A percentile compares a stretch with the other conserved stretches of the same genome.
Conservation (phyloP, 1,139 yeast species). For the Blastobotrys raffinosifermentans region DNA sequence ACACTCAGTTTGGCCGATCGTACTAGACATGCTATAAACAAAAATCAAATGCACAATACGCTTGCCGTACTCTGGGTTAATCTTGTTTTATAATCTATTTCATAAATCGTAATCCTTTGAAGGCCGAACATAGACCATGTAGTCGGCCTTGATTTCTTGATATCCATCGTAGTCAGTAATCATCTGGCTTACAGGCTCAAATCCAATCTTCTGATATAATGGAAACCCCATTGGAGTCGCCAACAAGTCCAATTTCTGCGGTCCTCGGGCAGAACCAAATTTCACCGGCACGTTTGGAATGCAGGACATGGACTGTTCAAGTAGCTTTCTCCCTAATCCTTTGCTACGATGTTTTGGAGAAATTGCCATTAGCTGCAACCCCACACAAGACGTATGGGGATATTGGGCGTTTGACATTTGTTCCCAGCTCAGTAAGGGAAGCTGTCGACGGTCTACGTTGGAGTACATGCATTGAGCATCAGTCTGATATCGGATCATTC, state of each 20-base stretch:
- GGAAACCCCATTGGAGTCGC: neutral
- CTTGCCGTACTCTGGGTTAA: too few relatives aligned
- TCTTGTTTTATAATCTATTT: too few relatives aligned
- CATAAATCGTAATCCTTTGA: too few relatives aligned
- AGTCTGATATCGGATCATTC: too few relatives aligned
- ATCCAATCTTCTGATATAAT: neutral
- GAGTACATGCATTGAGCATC: too few relatives aligned
- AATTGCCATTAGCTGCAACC: neutral
- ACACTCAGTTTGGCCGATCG: slow-evolving; percentile 95
- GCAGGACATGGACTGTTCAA: neutral
- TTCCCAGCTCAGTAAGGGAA: neutral
- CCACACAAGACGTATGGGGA: neutral
- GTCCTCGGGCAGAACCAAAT: neutral
- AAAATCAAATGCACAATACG: too few relatives aligned
- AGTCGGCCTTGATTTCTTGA: too few relatives aligned
- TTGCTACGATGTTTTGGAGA: neutral
- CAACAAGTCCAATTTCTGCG: neutral
- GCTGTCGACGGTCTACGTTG: too few relatives aligned
- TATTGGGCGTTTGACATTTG: neutral
- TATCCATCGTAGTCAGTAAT: too few relatives aligned
- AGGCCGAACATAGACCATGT: too few relatives aligned
- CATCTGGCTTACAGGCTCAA: neutral
- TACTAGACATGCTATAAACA: too few relatives aligned
- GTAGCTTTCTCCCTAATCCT: neutral
- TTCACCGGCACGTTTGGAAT: neutral